Base-by-base conservation (phyloP, 345 rosid genomes). In the Angophora floribunda region DNA sequence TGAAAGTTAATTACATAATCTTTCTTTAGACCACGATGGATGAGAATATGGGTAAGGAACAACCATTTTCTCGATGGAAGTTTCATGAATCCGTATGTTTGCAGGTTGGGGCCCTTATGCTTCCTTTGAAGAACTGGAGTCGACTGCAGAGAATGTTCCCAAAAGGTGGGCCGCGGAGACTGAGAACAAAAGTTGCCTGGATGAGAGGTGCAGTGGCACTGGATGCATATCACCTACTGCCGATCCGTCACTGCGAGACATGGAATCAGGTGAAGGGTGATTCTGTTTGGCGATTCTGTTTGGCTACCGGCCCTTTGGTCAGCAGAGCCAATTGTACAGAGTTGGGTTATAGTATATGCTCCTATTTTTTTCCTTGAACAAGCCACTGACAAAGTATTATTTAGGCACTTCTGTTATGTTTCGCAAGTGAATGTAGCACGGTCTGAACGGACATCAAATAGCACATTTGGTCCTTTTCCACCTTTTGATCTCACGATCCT, bases 191-290 rank as follows among this genome's bases (percentile, higher is more conserved):
- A 32, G 88, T 22, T 36, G 21, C 32, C 61, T 15, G 53, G 17
- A 52, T 51, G 88, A 52, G 85, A 41, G 85, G 51, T 41, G 45
- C 5, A 78, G 45, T 3, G 30, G 70, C 85, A 52, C 19, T 53
- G 86, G 86, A 78, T 52, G 85, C 52, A 79, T 24, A 7, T 67
- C 51, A 4, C 36, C 52, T 45, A 13, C 63, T 87, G 51, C 88
- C n/a, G 26, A 63, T 75, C 49, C 3, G 63, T 89, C 41, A 52
- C 17, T 85, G 55, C 88, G 85, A 84, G 92, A 89, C 92, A 88
- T 92, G 53, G 49, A 85, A 94, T 92, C 92, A 93, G 91, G 94
- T 91, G 92, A 85, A 95, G 93, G 88, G 90, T 93, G 88, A 51
- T 87, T 36, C 12, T 86, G 87, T 41, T 57, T 9, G 67, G n/a